These are phyloP conservation scores for Fusarium sp. DNA, from an alignment of 2,329 filamentous ascomycete species.

Conservation along the genomic window DNA sequence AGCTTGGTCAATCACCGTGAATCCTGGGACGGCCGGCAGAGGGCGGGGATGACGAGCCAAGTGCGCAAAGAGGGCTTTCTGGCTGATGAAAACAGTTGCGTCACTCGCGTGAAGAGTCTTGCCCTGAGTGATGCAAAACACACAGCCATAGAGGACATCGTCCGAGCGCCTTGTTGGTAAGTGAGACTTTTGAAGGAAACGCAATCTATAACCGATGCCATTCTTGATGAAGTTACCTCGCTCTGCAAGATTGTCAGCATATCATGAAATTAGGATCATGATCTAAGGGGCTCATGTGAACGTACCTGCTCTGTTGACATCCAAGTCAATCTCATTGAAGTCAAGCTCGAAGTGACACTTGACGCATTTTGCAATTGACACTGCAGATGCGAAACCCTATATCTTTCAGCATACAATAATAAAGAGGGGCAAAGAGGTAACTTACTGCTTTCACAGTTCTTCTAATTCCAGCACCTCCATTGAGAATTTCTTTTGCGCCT, in stretches of 20 bases:
- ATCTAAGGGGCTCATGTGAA: background rate
- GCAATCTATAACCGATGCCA: conserved; percentile 64
- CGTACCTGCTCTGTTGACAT: conserved; percentile 64
- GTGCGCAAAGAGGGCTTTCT: conserved; percentile 66
- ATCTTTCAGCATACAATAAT: conserved; percentile 6
- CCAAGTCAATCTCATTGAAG: conserved; percentile 65
- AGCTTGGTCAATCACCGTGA: conserved; percentile 62
- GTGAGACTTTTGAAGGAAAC: conserved; percentile 70
- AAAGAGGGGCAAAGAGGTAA: background rate
- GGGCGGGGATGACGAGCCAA: conserved; percentile 67
- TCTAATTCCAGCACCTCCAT: conserved; percentile 64
- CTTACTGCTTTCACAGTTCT: conserved; percentile 64
- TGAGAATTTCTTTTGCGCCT: conserved; percentile 64
- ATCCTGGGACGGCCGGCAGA: conserved; percentile 62
- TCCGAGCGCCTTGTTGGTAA: conserved; percentile 63
- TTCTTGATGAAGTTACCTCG: conserved; percentile 62
- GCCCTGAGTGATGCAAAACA: conserved; percentile 66
- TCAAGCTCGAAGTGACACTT: conserved; percentile 68
- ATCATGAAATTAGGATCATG: conserved; percentile 6
- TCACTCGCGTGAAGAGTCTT: conserved; percentile 67
- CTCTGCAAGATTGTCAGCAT: conserved; percentile 51
- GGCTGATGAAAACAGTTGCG: conserved; percentile 68
- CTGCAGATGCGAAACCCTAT: conserved; percentile 58
- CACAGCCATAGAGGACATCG: conserved; percentile 66
- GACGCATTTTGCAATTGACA: conserved; percentile 64